Conservation (phyloP, 257 asterid species). For the Primulina huaijiensis region DNA sequence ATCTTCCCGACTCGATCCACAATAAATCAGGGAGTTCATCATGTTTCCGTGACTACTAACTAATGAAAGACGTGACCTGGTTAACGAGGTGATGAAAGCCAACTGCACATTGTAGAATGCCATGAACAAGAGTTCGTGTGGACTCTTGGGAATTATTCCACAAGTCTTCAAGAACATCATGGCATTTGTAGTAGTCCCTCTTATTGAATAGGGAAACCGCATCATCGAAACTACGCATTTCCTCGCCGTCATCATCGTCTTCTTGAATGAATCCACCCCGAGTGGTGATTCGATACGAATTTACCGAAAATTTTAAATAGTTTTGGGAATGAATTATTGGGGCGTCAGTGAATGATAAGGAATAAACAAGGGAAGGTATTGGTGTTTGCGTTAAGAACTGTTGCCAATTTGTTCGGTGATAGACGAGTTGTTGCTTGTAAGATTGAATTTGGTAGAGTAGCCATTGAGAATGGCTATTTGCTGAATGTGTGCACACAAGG, state of each 20-base stretch:
- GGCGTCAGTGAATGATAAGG: constrained; percentile 3
- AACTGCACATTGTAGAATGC: constrained; percentile 71
- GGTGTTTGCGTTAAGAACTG: neutral
- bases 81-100: constrained; percentile 90
- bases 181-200: constrained; percentile 77
- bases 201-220: constrained; percentile 66
- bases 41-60: too few relatives aligned
- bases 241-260: constrained; percentile 49
- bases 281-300: constrained; percentile 49
- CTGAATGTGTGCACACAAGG: constrained; percentile 7
- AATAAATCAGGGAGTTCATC: too few relatives aligned
- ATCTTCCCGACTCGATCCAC: too few relatives aligned
- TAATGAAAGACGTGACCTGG: constrained; percentile 33
- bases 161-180: constrained; percentile 68
- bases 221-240: constrained; percentile 46
- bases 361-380: constrained; percentile 4
- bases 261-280: constrained; percentile 48
- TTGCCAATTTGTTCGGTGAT: constrained; percentile 26
- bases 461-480: constrained; percentile 34
- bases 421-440: constrained; percentile 29
- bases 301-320: constrained; percentile 2
- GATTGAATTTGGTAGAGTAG: constrained; percentile 33
- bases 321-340: constrained; percentile 16
- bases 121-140: constrained; percentile 60
- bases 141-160: constrained; percentile 72